phyloP scores from a whole-genome alignment of 2,329 filamentous ascomycete genomes.

The Zopfia rhizophila region DNA sequence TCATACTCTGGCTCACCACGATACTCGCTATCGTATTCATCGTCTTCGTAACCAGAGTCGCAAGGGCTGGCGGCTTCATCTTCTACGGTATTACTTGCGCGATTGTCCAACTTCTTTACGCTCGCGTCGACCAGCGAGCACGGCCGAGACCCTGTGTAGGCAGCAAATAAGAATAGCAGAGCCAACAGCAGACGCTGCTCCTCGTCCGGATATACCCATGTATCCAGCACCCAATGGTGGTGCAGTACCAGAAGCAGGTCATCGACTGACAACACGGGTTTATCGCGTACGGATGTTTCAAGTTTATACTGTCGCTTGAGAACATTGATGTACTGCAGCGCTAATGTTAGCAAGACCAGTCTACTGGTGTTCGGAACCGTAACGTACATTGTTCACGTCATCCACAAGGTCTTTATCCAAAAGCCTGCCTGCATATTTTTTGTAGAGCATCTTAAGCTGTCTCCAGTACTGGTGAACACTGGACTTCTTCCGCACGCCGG shows the following conservation, averaged over 20 bases:
- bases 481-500: background rate
- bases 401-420: slow-evolving; percentile 1
- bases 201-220: slow-evolving; percentile 5
- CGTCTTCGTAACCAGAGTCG: slow-evolving; percentile 2
- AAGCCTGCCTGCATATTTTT: slow-evolving; percentile 1
- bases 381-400: slow-evolving; percentile 4
- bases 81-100: background rate
- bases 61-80: slow-evolving; percentile 2
- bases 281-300: background rate
- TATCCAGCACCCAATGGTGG: slow-evolving; percentile 4
- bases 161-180: slow-evolving; percentile 4
- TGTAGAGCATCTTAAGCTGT: slow-evolving; percentile 5
- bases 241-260: background rate
- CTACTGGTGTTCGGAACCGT: background rate
- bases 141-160: background rate
- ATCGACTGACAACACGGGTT: background rate
- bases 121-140: slow-evolving; percentile 1
- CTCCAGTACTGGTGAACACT: slow-evolving; percentile 2
- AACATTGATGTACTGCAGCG: slow-evolving; percentile 4
- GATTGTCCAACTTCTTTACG: slow-evolving; percentile 1
- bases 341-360: background rate
- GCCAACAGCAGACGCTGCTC: slow-evolving; percentile 3
- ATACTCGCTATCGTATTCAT: background rate
- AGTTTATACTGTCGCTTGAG: slow-evolving; percentile 3
- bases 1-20: background rate